phyloP scores from a whole-genome alignment of 176 grass and related monocot species.

The Musa beccarii region DNA sequence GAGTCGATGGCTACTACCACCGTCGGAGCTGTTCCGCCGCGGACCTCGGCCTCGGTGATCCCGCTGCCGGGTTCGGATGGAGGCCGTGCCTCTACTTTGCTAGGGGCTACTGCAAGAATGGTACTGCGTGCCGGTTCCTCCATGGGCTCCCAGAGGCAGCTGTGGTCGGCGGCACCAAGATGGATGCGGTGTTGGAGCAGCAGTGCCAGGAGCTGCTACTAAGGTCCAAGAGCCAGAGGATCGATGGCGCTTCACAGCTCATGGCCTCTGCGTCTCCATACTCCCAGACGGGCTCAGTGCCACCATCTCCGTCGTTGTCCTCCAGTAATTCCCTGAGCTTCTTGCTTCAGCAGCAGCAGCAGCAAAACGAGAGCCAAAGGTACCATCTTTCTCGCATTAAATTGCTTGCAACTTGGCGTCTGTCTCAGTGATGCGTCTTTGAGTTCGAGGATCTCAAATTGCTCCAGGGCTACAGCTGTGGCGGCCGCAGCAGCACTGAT shows the following conservation, averaged over 20 bases:
- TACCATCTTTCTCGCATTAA: conserved; percentile 14
- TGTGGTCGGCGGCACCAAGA: conserved; percentile 12
- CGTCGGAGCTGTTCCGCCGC: conserved; percentile 48
- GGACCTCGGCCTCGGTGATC: conserved; percentile 48
- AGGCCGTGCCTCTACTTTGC: conserved; percentile 81
- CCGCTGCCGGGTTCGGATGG: conserved; percentile 36
- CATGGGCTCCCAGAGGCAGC: conserved; percentile 53
- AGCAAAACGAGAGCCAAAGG: conserved; percentile 86
- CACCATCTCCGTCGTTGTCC: conserved; percentile 44
- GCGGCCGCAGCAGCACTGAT: conserved; percentile 59
- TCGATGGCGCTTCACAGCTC: conserved; percentile 22
- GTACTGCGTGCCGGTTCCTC: conserved; percentile 63
- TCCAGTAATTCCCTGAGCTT: conserved; percentile 65
- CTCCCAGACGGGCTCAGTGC: conserved; percentile 64
- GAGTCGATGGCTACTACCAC: conserved; percentile 24
- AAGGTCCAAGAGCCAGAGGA: conserved; percentile 63
- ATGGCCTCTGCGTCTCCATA: conserved; percentile 42
- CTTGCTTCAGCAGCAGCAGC: conserved; percentile 42
- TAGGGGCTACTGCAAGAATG: conserved; percentile 92
- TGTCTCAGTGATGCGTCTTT: background rate
- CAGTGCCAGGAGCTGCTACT: conserved; percentile 67
- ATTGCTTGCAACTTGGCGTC: background rate
- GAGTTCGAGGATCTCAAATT: background rate
- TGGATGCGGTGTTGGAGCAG: conserved; percentile 33
- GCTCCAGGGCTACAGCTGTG: conserved; percentile 37